Percentiles rank a stretch among this genome's conserved stretches.
These are phyloP conservation scores for Neonectria sp. DNA, from an alignment of 2,329 filamentous ascomycete genomes.

Conservation along the genomic window DNA sequence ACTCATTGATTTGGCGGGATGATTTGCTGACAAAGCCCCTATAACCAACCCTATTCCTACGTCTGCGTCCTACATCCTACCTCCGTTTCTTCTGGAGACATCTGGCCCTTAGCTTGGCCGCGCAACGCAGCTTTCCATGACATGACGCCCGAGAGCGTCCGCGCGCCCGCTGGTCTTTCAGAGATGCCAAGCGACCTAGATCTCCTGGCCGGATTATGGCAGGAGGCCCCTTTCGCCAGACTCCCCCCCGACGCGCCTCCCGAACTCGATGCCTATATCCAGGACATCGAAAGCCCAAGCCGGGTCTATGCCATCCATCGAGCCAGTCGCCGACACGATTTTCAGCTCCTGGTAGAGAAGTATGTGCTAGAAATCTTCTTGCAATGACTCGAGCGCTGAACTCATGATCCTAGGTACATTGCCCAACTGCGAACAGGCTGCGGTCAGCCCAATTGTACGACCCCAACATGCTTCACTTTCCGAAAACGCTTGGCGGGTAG, in stretches of 20 bases:
- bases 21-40: conserved; percentile 18
- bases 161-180: conserved; percentile 32
- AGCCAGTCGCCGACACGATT: conserved; percentile 73
- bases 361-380: conserved; percentile 53
- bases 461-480: conserved; percentile 85
- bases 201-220: conserved; percentile 72
- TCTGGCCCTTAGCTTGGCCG: conserved; percentile 7
- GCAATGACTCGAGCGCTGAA: conserved; percentile 24
- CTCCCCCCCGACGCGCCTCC: conserved; percentile 73
- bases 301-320: conserved; percentile 73
- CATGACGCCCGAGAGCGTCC: conserved; percentile 45
- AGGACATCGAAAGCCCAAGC: conserved; percentile 73
- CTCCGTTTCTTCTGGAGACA: conserved; percentile 1
- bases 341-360: conserved; percentile 79
- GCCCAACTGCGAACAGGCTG: conserved; percentile 88
- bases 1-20: conserved; percentile 24
- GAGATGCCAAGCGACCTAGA: conserved; percentile 59
- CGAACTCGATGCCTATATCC: conserved; percentile 68
- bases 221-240: conserved; percentile 71
- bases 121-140: conserved; percentile 37
- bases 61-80: conserved; percentile 16
- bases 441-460: conserved; percentile 76
- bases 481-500: conserved; percentile 77
- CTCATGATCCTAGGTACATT: conserved; percentile 73
- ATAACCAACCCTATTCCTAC: conserved; percentile 4